Percentiles rank a stretch among this genome's conserved stretches.
These are phyloP conservation scores for Daldinia eschscholtzii DNA, from an alignment of 2,329 filamentous ascomycete genomes.

Conservation along the genomic window DNA sequence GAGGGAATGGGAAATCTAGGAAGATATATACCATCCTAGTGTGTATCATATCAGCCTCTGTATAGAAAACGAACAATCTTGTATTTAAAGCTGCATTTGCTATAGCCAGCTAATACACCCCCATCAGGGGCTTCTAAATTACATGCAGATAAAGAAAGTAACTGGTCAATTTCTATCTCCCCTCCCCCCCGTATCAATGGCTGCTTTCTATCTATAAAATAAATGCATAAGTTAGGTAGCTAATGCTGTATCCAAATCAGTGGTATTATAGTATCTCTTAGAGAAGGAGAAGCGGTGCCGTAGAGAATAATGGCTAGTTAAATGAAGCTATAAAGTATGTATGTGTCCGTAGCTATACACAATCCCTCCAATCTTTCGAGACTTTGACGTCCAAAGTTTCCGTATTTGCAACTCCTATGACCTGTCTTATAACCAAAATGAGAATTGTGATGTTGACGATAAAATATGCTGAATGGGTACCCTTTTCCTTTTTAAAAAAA, in stretches of 20 bases:
- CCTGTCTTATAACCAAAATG: neutral
- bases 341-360: slow-evolving; percentile 8
- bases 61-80: neutral
- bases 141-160: neutral
- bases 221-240: too few species aligned
- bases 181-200: neutral
- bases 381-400: neutral
- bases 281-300: neutral
- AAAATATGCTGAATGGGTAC: slow-evolving; percentile 4
- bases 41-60: neutral
- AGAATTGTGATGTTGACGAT: neutral
- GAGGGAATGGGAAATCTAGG: neutral
- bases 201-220: neutral
- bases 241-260: neutral
- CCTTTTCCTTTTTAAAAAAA: slow-evolving; percentile 9
- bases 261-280: neutral
- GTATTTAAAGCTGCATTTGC: neutral
- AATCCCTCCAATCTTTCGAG: neutral
- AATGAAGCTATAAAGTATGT: slow-evolving; percentile 4
- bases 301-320: neutral
- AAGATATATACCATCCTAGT: neutral
- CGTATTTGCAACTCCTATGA: neutral
- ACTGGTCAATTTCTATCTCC: neutral
- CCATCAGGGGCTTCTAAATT: neutral
- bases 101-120: neutral